Base-by-base conservation (phyloP, 2,329 filamentous ascomycete species). In the Fusarium succisae region DNA sequence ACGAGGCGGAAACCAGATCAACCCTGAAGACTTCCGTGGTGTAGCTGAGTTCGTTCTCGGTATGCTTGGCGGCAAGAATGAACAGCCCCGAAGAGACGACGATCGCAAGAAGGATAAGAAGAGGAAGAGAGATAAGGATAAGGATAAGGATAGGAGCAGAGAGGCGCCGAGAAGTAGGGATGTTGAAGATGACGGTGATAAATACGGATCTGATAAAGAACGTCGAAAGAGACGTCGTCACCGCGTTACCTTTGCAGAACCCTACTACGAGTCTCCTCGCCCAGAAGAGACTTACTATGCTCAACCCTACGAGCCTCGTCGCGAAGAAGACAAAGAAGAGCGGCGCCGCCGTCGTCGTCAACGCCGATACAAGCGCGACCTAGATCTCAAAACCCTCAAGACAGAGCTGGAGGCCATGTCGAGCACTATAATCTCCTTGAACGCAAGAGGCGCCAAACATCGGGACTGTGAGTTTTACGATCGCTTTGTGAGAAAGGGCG, bases 401-500 rank as follows among this genome's bases (percentile, higher is more conserved):
- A 69, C 73, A n/a, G 76, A 78, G 35, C 65, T 78, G 24, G 76
- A 78, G 39, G 69, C 67, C 53, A 78, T 78, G 76, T 78, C 76
- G 7, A 76, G 75, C 64, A 78, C 76, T 22, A 77, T 78, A 63
- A 78, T 78, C 51, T 66, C 65, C 13, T 47, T 78, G 11, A 78
- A 77, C 37, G 66, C 75, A 12, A 50, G 76, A 4, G 76, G 74
- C 17, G 63, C 76, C 10, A 61, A 67, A 20, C 76, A 78, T 30
- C 54, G 70, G 12, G 76, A 78, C 51, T 78, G 76, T 10, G 73
- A 78, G 60, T 78, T 78, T 39, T 78, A 78, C 37, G 75, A 78
- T 39, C 66, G 72, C 38, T 78, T 78, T 50, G 76, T 77, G 14
- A 50, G 75, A 26, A 76, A 76, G 64, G 76, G 76, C 6, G 76